Percentiles rank a stretch among this genome's conserved stretches.
Evolutionary conservation across 139 green algal species (phyloP).

Genomic region (Tetraselmis striata): DNA sequence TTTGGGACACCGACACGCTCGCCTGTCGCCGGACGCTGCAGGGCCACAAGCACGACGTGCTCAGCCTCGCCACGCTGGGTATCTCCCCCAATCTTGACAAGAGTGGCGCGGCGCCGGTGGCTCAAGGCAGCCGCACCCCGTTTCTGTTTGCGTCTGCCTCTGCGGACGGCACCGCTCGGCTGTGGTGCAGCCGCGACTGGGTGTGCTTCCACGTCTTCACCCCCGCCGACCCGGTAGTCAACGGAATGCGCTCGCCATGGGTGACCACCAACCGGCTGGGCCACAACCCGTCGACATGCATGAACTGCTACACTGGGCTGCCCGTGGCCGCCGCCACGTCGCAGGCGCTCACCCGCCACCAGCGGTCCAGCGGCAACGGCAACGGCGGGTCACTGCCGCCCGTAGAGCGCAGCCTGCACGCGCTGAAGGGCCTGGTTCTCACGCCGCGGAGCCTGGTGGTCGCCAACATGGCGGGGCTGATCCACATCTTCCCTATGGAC

Average conservation of each 20-base stretch:
- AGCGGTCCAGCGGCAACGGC: not conserved
- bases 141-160: slow-evolving; percentile 58
- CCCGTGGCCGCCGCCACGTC: not conserved
- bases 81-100: not conserved
- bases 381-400: not conserved
- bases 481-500: not conserved
- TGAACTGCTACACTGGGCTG: not conserved
- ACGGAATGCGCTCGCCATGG: not conserved
- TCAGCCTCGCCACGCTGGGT: slow-evolving; percentile 33
- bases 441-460: not conserved
- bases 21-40: slow-evolving; percentile 74
- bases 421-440: not conserved
- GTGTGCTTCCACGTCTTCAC: slow-evolving; percentile 43
- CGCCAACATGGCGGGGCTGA: not conserved
- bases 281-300: not conserved
- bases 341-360: not conserved
- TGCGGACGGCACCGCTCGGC: slow-evolving; percentile 67
- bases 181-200: slow-evolving; percentile 58
- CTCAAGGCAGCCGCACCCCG: not conserved
- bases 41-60: slow-evolving; percentile 79
- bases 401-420: not conserved
- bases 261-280: slow-evolving; percentile 20
- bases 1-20: slow-evolving; percentile 82
- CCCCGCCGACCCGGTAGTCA: not conserved
- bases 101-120: too few relatives aligned